Percentiles rank a stretch among this genome's conserved stretches.
Conservation (phyloP, 2,329 filamentous ascomycete genomes). For the Aureobasidium sp. region DNA sequence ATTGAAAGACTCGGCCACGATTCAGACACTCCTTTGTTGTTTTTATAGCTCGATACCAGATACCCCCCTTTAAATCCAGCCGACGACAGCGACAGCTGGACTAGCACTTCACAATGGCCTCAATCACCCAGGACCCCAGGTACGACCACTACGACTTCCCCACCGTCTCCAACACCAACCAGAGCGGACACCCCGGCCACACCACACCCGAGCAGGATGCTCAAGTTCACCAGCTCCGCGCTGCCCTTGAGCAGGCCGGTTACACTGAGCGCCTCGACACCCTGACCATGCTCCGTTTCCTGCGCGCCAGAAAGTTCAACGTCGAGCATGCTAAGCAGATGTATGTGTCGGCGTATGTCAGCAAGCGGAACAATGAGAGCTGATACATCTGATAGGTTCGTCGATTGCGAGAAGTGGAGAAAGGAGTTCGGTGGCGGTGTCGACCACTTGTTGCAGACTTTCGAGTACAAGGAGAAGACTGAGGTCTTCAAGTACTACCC, state of each 20-base stretch:
- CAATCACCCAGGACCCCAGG: conserved; percentile 64
- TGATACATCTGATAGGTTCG: conserved; percentile 57
- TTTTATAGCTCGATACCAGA: not conserved
- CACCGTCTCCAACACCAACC: conserved; percentile 61
- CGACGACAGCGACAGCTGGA: not conserved
- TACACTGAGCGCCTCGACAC: conserved; percentile 84
- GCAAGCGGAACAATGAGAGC: not conserved
- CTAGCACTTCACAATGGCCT: conserved; percentile 11
- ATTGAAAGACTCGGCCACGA: not conserved
- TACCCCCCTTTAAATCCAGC: not conserved
- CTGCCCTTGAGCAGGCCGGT: conserved; percentile 75
- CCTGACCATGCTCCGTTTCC: conserved; percentile 82
- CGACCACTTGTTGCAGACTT: conserved; percentile 70
- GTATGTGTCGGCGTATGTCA: conserved; percentile 46
- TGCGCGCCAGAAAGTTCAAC: conserved; percentile 93
- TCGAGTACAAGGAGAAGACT: conserved; percentile 79
- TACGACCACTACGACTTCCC: conserved; percentile 97
- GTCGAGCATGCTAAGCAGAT: conserved; percentile 78
- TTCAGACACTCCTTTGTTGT: conserved; percentile 7
- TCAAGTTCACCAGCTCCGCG: conserved; percentile 76
- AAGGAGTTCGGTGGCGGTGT: conserved; percentile 67
- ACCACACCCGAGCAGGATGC: conserved; percentile 83
- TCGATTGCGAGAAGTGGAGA: conserved; percentile 86
- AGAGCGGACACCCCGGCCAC: conserved; percentile 78
- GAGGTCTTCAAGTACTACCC: conserved; percentile 87